phyloP scores from a whole-genome alignment of 768 basidiomycete species.

The Amanita molliuscula region DNA sequence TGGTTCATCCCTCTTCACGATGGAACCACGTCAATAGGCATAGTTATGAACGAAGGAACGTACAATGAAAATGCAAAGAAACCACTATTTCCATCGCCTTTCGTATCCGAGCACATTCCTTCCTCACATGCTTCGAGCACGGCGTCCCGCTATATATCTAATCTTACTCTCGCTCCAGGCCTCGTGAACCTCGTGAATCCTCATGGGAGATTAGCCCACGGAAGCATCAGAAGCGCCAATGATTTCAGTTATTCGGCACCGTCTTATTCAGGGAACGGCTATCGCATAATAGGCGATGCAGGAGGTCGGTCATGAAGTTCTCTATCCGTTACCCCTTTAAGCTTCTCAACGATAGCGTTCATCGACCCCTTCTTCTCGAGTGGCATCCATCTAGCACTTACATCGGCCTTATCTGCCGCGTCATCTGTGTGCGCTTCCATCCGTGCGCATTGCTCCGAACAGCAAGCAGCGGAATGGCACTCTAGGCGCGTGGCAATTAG shows the following conservation, averaged over 20 bases:
- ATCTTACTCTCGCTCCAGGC: conserved; percentile 38
- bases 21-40: conserved; percentile 49
- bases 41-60: conserved; percentile 47
- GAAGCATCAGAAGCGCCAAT: conserved; percentile 40
- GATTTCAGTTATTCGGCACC: conserved; percentile 60
- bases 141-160: conserved; percentile 30
- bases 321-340: neutral
- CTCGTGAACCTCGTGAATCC: conserved; percentile 30
- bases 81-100: conserved; percentile 18
- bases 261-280: conserved; percentile 41
- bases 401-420: conserved; percentile 49
- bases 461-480: conserved; percentile 40
- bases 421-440: conserved; percentile 48
- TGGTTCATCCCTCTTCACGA: conserved; percentile 67
- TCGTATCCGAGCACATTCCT: conserved; percentile 16
- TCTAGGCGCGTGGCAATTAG: conserved; percentile 44
- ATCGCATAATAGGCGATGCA: conserved; percentile 58
- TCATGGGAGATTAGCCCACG: conserved; percentile 25
- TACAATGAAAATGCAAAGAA: conserved; percentile 30
- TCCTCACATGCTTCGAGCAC: conserved; percentile 17
- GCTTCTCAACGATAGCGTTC: conserved; percentile 28
- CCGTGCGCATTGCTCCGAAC: conserved; percentile 36
- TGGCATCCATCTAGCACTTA: conserved; percentile 54
- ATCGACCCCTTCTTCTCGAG: conserved; percentile 61
- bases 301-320: conserved; percentile 32